A percentile compares a stretch with the other conserved stretches of the same genome.
Conservation (phyloP, 345 rosid species). For the Gossypium sturtianum region DNA sequence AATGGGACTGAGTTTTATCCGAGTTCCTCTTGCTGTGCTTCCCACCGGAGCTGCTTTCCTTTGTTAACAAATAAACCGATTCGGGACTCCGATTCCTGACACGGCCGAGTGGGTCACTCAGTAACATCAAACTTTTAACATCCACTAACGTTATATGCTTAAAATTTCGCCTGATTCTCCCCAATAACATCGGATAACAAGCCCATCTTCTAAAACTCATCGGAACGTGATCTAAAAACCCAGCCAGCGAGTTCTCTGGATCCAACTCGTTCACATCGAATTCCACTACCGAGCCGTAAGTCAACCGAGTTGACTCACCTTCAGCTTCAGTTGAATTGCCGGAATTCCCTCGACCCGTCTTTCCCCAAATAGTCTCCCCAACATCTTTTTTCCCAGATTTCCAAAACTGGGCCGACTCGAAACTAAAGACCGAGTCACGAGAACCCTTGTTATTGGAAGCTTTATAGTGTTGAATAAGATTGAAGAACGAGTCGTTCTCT, state of each 20-base stretch:
- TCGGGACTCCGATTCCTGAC: conserved; percentile 58
- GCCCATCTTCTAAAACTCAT: conserved; percentile 80
- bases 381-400: conserved; percentile 34
- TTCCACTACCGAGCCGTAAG: conserved; percentile 78
- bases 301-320: conserved; percentile 39
- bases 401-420: conserved; percentile 41
- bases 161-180: conserved; percentile 68
- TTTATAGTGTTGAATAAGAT: conserved; percentile 34
- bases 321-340: conserved; percentile 15
- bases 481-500: conserved; percentile 65
- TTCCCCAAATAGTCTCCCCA: conserved; percentile 80
- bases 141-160: conserved; percentile 69
- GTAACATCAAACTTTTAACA: conserved; percentile 39
- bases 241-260: conserved; percentile 80
- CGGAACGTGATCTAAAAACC: conserved; percentile 69
- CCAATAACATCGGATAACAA: conserved; percentile 80
- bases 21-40: conserved; percentile 30
- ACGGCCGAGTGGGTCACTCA: conserved; percentile 69
- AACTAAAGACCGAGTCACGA: conserved; percentile 28
- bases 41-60: conserved; percentile 13
- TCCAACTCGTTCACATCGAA: conserved; percentile 78
- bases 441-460: conserved; percentile 23
- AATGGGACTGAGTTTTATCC: conserved; percentile 35
- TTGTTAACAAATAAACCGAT: conserved; percentile 38
- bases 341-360: conserved; percentile 35